Evolutionary conservation across 371 early-diverging fungal genomes (phyloP).

Genomic region (Parasitella parasitica): DNA sequence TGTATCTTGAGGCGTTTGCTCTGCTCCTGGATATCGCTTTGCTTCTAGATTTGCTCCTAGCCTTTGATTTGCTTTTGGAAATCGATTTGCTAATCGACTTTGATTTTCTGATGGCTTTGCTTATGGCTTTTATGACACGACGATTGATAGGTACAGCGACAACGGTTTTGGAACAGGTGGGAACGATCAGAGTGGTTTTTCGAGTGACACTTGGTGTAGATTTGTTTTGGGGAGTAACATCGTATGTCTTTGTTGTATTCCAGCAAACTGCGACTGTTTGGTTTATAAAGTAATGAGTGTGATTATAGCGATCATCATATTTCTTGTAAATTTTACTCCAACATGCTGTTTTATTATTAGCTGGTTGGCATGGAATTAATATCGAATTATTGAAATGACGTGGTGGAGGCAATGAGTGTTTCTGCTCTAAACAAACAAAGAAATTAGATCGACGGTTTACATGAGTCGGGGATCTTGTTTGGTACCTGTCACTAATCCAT

Average conservation of each 20-base stretch:
- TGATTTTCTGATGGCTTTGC: not conserved
- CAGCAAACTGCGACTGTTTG: slow-evolving; percentile 6
- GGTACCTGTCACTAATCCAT: not conserved
- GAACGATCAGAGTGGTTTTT: not conserved
- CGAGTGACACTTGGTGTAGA: not conserved
- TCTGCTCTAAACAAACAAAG: not conserved
- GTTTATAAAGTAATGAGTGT: not conserved
- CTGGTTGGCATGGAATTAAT: not conserved
- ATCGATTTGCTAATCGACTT: no score
- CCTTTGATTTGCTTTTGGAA: not conserved
- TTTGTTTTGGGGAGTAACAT: not conserved
- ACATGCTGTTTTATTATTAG: not conserved
- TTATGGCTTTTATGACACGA: not conserved
- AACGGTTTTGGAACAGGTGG: slow-evolving; percentile 22
- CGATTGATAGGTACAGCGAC: slow-evolving; percentile 18
- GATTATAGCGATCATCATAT: not conserved
- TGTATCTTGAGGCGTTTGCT: no score
- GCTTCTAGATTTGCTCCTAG: not conserved
- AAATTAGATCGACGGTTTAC: not conserved
- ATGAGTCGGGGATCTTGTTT: not conserved
- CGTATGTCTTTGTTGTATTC: slow-evolving; percentile 7
- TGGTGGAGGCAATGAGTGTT: not conserved
- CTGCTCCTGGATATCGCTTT: not conserved
- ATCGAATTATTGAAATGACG: not conserved
- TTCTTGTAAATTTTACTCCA: not conserved